A percentile compares a stretch with the other conserved stretches of the same genome.
Conservation (phyloP, 176 grass and related monocot species). For the Lolium multiflorum region DNA sequence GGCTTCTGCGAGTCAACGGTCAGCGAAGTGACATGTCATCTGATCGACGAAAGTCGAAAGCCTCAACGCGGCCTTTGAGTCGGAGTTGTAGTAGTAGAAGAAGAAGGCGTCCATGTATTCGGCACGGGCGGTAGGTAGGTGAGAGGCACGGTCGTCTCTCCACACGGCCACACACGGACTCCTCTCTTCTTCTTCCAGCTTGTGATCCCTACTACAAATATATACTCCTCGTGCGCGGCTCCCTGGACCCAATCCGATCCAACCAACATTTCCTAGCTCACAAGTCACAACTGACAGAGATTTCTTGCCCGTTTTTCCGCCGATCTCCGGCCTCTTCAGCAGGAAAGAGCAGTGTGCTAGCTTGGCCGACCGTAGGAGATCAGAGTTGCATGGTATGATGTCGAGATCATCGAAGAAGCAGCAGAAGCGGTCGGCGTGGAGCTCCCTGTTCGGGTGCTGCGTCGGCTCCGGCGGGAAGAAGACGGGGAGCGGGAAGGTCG, state of each 20-base stretch:
- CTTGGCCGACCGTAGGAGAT: not conserved
- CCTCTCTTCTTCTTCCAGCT: not conserved
- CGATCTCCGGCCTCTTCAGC: not conserved
- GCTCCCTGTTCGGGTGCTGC: conserved; percentile 42
- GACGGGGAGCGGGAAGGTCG: conserved; percentile 33
- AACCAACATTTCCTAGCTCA: not conserved
- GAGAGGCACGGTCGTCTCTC: not conserved
- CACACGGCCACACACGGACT: conserved; percentile 23
- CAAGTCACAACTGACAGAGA: not conserved
- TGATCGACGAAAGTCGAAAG: not conserved
- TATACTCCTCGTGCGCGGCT: not conserved
- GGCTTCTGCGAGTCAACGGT: conserved; percentile 43
- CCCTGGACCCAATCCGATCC: not conserved
- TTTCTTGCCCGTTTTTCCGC: not conserved
- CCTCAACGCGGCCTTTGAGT: conserved; percentile 27
- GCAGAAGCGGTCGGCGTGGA: conserved; percentile 24
- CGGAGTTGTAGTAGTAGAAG: not conserved
- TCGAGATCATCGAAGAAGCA: not conserved
- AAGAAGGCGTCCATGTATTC: conserved; percentile 42
- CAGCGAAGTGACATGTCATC: conserved; percentile 46
- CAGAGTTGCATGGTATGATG: conserved; percentile 30
- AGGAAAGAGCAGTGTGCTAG: not conserved
- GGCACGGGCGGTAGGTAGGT: conserved; percentile 37
- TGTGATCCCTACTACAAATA: conserved; percentile 32
- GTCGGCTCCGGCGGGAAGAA: not conserved